A percentile compares a stretch with the other conserved stretches of the same genome.
Evolutionary conservation across 805 yeast genomes (phyloP).

Genomic region (Alloascoidea hylecoeti): DNA sequence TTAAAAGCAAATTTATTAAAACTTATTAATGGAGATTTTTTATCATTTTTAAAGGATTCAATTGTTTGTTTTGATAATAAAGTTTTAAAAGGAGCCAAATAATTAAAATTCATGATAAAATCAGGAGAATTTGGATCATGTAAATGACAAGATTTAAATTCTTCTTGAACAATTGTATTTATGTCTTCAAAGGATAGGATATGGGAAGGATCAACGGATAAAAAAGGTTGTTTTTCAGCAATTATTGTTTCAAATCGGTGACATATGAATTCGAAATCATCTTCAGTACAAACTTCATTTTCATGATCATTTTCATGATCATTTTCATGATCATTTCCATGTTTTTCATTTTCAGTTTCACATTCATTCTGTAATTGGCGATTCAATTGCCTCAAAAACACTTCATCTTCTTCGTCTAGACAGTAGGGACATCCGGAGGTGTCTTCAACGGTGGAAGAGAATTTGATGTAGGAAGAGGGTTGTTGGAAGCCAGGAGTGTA

Average conservation of each 20-base stretch:
- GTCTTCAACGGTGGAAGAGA: conserved; percentile 94
- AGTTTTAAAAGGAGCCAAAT: conserved; percentile 1
- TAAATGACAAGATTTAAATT: conserved; percentile 31
- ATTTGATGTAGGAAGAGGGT: conserved; percentile 74
- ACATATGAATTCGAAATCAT: conserved; percentile 73
- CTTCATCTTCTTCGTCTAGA: conserved; percentile 83
- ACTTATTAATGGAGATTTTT: conserved; percentile 12
- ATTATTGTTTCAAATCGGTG: conserved; percentile 63
- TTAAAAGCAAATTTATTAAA: conserved; percentile 46
- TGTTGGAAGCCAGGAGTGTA: conserved; percentile 53
- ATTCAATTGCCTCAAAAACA: conserved; percentile 35
- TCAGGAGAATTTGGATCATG: conserved; percentile 32
- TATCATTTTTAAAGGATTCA: too few species aligned
- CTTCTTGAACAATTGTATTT: conserved; percentile 25
- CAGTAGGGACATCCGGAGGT: conserved; percentile 75
- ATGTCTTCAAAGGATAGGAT: conserved; percentile 60
- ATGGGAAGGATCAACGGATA: conserved; percentile 73
- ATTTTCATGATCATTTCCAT: conserved; percentile 4
- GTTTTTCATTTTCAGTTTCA: conserved; percentile 7
- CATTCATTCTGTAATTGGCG: conserved; percentile 16
- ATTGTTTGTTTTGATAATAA: background rate
- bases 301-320: too few species aligned
- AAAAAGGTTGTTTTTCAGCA: conserved; percentile 74
- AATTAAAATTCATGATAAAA: conserved; percentile 11
- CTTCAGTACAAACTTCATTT: conserved; percentile 46